These are phyloP conservation scores for Citrus glauca DNA, from an alignment of 345 rosid genomes.

Conservation along the genomic window DNA sequence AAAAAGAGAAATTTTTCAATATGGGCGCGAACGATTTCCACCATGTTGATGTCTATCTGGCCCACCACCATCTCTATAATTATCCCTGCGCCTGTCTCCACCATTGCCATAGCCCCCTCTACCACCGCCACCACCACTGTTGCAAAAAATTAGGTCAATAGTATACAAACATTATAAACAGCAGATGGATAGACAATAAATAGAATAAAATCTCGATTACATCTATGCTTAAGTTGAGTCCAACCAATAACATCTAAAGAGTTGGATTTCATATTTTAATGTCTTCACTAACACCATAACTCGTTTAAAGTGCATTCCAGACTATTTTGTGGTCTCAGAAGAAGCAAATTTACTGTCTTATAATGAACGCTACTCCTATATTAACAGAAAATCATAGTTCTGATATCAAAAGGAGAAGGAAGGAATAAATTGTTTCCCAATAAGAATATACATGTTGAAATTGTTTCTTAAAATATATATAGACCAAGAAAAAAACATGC, in stretches of 20 bases:
- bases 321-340: not conserved
- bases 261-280: not conserved
- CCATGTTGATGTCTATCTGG: conserved; percentile 84
- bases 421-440: not conserved
- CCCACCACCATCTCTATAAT: conserved; percentile 64
- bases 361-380: not conserved
- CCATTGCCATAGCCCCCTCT: conserved; percentile 82
- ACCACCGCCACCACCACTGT: conserved; percentile 39
- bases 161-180: not conserved
- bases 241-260: not conserved
- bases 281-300: not conserved
- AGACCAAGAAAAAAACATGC: not conserved
- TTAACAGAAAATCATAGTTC: not conserved
- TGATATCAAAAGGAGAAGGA: not conserved
- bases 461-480: not conserved
- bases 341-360: not conserved
- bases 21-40: conserved; percentile 93
- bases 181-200: not conserved
- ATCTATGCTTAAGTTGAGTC: not conserved
- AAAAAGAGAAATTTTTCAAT: conserved; percentile 47
- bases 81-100: conserved; percentile 86
- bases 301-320: not conserved
- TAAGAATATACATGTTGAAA: not conserved
- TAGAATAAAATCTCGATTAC: not conserved
- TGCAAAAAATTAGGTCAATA: conserved; percentile 24